Percentiles rank a stretch among this genome's conserved stretches.
phyloP scores from a whole-genome alignment of 2,329 filamentous ascomycete species.

The Neonectria faginata region DNA sequence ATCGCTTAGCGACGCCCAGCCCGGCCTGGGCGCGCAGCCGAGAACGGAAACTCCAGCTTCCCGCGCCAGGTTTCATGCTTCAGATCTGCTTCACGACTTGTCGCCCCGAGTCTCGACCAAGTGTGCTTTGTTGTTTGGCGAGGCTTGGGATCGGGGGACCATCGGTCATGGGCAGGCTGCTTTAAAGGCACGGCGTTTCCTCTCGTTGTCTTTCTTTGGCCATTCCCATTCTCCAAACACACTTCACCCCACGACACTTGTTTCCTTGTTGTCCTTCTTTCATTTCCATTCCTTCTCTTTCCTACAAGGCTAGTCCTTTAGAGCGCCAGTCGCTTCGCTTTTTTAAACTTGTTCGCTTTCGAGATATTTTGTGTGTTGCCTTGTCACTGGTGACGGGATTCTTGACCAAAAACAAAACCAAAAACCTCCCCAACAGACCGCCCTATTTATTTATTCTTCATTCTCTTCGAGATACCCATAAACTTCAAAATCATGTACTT shows the following conservation, averaged over 20 bases:
- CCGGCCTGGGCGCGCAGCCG: conserved; percentile 7
- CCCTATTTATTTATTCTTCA: conserved; percentile 33
- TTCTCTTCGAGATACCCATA: conserved; percentile 35
- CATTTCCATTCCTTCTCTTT: conserved; percentile 36
- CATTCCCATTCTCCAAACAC: conserved; percentile 38
- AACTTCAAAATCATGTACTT: conserved; percentile 63
- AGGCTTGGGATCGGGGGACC: background rate
- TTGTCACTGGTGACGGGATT: conserved; percentile 24
- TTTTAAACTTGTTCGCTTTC: conserved; percentile 1
- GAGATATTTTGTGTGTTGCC: background rate
- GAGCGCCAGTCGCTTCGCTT: conserved; percentile 48
- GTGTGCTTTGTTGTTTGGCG: background rate
- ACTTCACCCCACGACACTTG: conserved; percentile 31
- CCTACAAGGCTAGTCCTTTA: conserved; percentile 47
- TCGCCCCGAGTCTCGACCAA: conserved; percentile 21
- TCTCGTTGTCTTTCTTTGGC: conserved; percentile 34
- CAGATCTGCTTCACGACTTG: conserved; percentile 42
- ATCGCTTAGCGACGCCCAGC: conserved; percentile 1
- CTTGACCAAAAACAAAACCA: conserved; percentile 27
- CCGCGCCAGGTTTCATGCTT: conserved; percentile 37
- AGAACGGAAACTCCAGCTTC: conserved; percentile 39
- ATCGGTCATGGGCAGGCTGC: conserved; percentile 25
- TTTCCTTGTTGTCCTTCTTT: conserved; percentile 46
- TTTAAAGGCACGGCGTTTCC: conserved; percentile 57
- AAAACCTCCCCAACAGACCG: background rate